phyloP scores from a whole-genome alignment of 2,329 filamentous ascomycete species.

The Colletotrichum sp. region DNA sequence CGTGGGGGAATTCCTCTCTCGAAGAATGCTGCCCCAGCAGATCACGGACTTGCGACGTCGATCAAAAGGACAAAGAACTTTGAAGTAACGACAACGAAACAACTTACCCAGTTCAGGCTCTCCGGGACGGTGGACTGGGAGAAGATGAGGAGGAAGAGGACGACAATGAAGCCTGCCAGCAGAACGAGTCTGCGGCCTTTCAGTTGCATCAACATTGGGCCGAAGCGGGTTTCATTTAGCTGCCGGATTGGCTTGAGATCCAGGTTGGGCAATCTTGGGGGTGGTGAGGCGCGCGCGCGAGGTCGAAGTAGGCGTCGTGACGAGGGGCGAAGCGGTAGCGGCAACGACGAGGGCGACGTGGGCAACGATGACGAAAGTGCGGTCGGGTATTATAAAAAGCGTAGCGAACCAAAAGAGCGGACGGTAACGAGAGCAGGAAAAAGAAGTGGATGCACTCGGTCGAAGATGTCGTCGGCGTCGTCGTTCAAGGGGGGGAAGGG shows the following conservation, averaged over 20 bases:
- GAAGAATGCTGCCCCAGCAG: background rate
- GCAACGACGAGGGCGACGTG: background rate
- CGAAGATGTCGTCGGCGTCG: background rate
- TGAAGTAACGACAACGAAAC: background rate
- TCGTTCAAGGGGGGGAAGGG: background rate
- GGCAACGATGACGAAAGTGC: background rate
- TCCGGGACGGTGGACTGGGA: conserved; percentile 17
- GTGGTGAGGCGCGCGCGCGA: background rate
- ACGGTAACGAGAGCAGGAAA: background rate
- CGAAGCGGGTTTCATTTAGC: conserved; percentile 14
- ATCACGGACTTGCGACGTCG: background rate
- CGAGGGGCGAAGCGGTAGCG: background rate
- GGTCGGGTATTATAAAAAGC: conserved; percentile 6
- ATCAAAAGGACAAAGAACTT: background rate
- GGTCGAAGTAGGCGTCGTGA: background rate
- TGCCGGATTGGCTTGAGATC: conserved; percentile 17
- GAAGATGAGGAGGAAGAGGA: conserved; percentile 11
- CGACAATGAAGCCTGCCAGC: conserved; percentile 10
- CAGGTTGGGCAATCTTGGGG: background rate
- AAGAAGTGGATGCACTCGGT: background rate
- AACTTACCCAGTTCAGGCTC: conserved; percentile 20
- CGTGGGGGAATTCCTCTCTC: background rate
- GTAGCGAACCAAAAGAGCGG: background rate
- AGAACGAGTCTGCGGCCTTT: conserved; percentile 20
- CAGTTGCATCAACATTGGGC: conserved; percentile 16